Percentiles rank a stretch among this genome's conserved stretches.
These are phyloP conservation scores for Talaromyces sp. DNA, from an alignment of 2,329 filamentous ascomycete species.

Conservation along the genomic window DNA sequence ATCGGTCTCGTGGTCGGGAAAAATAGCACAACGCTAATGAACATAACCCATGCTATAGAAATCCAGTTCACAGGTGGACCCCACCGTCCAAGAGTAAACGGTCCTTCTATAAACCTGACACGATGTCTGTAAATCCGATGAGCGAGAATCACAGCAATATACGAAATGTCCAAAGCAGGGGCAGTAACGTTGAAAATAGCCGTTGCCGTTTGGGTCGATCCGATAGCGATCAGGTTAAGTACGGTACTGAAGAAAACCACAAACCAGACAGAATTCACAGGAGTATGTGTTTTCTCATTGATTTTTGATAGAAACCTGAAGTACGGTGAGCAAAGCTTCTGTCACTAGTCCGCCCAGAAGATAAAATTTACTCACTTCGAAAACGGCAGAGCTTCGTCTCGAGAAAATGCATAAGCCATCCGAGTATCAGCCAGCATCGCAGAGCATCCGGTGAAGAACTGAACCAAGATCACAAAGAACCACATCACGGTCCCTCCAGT, in stretches of 20 bases:
- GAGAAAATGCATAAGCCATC: slow-evolving; percentile 58
- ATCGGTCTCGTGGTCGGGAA: slow-evolving; percentile 47
- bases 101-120: slow-evolving; percentile 53
- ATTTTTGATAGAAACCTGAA: slow-evolving; percentile 49
- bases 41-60: slow-evolving; percentile 57
- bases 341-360: background rate
- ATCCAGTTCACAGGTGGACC: slow-evolving; percentile 52
- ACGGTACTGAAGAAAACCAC: slow-evolving; percentile 53
- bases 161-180: slow-evolving; percentile 49
- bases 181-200: slow-evolving; percentile 52
- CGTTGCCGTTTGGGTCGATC: slow-evolving; percentile 40
- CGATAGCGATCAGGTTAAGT: slow-evolving; percentile 47
- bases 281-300: slow-evolving; percentile 52
- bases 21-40: slow-evolving; percentile 59
- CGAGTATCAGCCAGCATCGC: slow-evolving; percentile 60
- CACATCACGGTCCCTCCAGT: slow-evolving; percentile 57
- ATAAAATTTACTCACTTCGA: slow-evolving; percentile 42
- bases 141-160: slow-evolving; percentile 58
- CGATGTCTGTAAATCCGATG: slow-evolving; percentile 50
- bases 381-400: slow-evolving; percentile 57
- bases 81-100: slow-evolving; percentile 54
- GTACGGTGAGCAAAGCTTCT: background rate
- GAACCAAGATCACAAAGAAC: slow-evolving; percentile 58
- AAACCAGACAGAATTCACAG: slow-evolving; percentile 60
- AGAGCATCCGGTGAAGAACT: slow-evolving; percentile 60